Evolutionary conservation across 768 basidiomycete species (phyloP).

Genomic region (Trametopsis cervina): DNA sequence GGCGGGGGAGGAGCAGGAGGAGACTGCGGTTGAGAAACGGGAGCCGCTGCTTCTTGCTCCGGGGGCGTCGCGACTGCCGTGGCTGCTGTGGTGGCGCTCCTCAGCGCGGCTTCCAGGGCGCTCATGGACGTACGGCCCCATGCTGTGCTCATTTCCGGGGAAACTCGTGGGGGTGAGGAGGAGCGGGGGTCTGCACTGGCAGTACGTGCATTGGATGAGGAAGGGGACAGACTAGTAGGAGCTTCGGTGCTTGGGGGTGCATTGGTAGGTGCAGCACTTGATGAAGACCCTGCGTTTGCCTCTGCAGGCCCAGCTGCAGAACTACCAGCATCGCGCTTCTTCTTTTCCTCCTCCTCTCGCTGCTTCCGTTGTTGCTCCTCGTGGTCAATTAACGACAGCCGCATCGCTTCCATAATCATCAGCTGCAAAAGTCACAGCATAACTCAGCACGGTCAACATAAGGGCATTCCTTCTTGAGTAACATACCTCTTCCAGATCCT

Average conservation of each 20-base stretch:
- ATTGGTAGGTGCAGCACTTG: not conserved
- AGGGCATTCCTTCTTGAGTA: too few relatives aligned
- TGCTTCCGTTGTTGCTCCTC: slow-evolving; percentile 86
- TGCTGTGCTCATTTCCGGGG: too few relatives aligned
- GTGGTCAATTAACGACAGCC: slow-evolving; percentile 87
- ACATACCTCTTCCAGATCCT: slow-evolving; percentile 87
- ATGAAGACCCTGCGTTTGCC: slow-evolving; percentile 24
- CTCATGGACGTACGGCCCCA: not conserved
- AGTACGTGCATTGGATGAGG: not conserved
- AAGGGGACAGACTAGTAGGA: not conserved
- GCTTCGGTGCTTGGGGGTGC: not conserved
- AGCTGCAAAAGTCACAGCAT: slow-evolving; percentile 64
- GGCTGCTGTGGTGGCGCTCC: slow-evolving; percentile 39
- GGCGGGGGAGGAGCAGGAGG: not conserved
- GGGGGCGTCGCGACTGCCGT: slow-evolving; percentile 26
- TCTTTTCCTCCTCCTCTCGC: slow-evolving; percentile 59
- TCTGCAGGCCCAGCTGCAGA: slow-evolving; percentile 20
- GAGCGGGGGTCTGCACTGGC: not conserved
- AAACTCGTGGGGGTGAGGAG: slow-evolving; percentile 6
- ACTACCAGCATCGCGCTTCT: slow-evolving; percentile 27
- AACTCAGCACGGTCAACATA: too few relatives aligned
- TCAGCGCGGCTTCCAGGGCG: slow-evolving; percentile 35
- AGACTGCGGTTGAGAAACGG: not conserved
- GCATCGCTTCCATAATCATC: slow-evolving; percentile 99
- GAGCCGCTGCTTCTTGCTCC: not conserved